Evolutionary conservation across 495 filamentous ascomycete species (phyloP).

Genomic region (Hypoxylon lienhwacheense): DNA sequence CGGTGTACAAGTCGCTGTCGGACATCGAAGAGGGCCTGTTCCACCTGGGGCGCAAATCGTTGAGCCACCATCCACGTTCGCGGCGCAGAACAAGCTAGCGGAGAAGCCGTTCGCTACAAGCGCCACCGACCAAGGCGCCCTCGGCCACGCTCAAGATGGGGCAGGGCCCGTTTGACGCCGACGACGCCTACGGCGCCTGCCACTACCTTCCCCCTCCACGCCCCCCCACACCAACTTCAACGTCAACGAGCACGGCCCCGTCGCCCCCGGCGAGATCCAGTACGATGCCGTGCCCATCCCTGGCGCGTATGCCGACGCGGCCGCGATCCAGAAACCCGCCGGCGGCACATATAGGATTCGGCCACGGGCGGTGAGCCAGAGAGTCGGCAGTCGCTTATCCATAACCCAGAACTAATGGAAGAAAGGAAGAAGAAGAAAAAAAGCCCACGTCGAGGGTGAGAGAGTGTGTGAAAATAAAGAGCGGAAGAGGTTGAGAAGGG

Average conservation of each 20-base stretch:
- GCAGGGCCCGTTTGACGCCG: conserved; percentile 58
- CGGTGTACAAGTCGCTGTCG: conserved; percentile 50
- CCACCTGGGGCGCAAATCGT: conserved; percentile 45
- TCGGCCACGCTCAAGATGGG: conserved; percentile 67
- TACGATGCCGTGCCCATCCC: conserved; percentile 71
- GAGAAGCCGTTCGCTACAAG: conserved; percentile 76
- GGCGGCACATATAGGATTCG: conserved; percentile 45
- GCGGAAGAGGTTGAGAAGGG: background rate
- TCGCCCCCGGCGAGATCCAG: conserved; percentile 63
- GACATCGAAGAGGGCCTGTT: conserved; percentile 48
- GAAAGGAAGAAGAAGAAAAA: background rate
- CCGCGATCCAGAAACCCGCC: conserved; percentile 50
- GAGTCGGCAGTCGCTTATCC: too few relatives aligned
- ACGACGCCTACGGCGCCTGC: conserved; percentile 32
- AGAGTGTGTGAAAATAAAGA: background rate
- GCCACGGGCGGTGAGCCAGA: conserved; percentile 22
- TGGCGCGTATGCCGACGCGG: conserved; percentile 58
- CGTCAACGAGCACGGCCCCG: conserved; percentile 50
- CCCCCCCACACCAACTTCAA: too few relatives aligned
- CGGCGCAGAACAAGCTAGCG: conserved; percentile 38
- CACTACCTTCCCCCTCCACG: too few relatives aligned
- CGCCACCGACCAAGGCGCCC: conserved; percentile 76
- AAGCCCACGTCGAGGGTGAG: too few relatives aligned
- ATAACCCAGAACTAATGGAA: too few relatives aligned
- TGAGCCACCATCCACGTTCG: conserved; percentile 52